Evolutionary conservation across 306 rosid genomes (phyloP).

Genomic region (Luffa acutangula): DNA sequence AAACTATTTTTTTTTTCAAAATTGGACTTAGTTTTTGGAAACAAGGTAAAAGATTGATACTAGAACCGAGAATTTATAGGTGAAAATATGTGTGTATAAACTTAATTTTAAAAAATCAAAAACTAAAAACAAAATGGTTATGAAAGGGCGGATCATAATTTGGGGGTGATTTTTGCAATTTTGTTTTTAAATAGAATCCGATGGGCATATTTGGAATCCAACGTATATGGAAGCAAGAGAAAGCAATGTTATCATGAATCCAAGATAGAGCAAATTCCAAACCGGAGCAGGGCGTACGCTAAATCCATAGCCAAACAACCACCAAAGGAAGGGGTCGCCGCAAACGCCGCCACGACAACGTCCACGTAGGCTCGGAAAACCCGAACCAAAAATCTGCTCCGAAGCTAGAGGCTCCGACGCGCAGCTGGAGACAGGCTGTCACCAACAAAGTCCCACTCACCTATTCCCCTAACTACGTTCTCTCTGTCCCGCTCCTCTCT

Average conservation of each 20-base stretch:
- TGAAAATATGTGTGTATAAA: too few species aligned
- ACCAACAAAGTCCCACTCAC: conserved; percentile 99
- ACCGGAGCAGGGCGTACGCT: not conserved
- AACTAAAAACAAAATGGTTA: too few species aligned
- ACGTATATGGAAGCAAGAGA: not conserved
- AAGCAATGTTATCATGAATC: not conserved
- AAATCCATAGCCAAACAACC: not conserved
- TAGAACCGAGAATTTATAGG: too few species aligned
- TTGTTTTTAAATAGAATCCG: too few species aligned
- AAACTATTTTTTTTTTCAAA: too few species aligned
- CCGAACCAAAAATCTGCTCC: conserved; percentile 38
- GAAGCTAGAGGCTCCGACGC: conserved; percentile 48
- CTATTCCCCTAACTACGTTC: conserved; percentile 47
- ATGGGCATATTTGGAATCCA: not conserved
- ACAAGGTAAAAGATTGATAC: too few species aligned
- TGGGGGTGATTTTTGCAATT: too few species aligned
- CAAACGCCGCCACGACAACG: conserved; percentile 49
- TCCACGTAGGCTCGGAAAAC: conserved; percentile 49
- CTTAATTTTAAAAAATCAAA: too few species aligned
- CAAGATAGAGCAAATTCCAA: not conserved
- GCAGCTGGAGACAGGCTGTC: conserved; percentile 99
- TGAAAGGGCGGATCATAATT: too few species aligned
- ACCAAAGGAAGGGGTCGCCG: conserved; percentile 14
- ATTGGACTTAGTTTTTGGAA: too few species aligned
- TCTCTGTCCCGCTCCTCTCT: conserved; percentile 12